Evolutionary conservation across 805 yeast species (phyloP), one percentile per base, ranked within the genome.

Genomic region (Yarrowia deformans): DNA sequence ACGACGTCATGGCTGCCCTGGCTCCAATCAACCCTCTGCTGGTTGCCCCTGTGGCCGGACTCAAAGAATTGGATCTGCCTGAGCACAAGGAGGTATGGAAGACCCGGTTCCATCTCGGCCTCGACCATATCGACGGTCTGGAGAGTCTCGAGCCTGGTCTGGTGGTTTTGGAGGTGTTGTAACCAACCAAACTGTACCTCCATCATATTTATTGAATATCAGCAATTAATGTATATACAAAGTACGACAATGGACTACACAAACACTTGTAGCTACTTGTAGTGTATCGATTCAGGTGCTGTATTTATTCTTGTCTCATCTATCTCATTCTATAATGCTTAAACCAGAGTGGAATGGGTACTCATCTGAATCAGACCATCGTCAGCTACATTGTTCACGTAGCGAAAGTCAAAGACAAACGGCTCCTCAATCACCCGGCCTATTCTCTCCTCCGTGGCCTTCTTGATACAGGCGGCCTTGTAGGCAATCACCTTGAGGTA

Each of bases 41-140:
- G 0, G 73, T 75, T 8, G 72, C 73, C 1, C 77, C 77, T 74
- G 75, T 69, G 69, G 68, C 75, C 9, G 45, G 67, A 45, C 52
- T 42, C n/a, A 37, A 35, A 19, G 42, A 69, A 43, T 42, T 34
- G n/a, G 54, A 48, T 19, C 13, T 66, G 37, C 54, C 46, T 16
- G 34, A 48, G 42, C 13, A 46, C 54, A 63, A 69, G 9, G 70
- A 69, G 49, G 64, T 73, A 1, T 78, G 79, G 79, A 50, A 61
- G 14, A 77, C 77, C 5, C 8, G 43, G 1, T 42, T 37, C 72
- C 96, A 90, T 77, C 72, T 88, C 16, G 95, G 90, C 73, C 72
- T 91, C 79, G 97, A 92, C 75, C 94, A 90, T 76, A 80, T 91
- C 61, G 92, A 90, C 5, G 81, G 85, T 68, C 70, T 79, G 13